Base-by-base conservation (phyloP, 1,284 basidiomycete genomes). In the Leucoagaricus sp. region DNA sequence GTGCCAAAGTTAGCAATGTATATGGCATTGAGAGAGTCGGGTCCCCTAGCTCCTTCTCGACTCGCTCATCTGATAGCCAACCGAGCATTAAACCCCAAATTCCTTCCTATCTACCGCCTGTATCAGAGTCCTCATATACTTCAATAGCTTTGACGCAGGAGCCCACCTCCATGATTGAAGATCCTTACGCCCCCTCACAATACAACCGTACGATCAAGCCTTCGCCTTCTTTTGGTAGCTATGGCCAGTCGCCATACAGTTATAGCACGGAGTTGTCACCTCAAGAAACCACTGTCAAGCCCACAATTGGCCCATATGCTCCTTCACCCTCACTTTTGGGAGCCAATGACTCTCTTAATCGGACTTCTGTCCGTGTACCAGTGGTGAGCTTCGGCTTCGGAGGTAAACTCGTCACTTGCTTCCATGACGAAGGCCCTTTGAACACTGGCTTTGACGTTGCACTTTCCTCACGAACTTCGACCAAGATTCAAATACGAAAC, bases 341-440 rank as follows among this genome's bases (percentile, higher is more conserved):
- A 5, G 81, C 86, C 26, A 94, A 95, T 65, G 93, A 96, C 69
- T 89, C 91, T 7, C 76, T 95, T 0, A 86, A 89, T 38, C 81
- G 94, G 56, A 86, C 87, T 28, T 80, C 86, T 5, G 80, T 83
- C 50, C 82, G 86, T 42, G 84, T 89, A 1, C 95, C 94, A 0
- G 78, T 96, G 17, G 78, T 95, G 53, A 88, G 84, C 59, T 96
- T 97, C 65, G 95, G 95, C 0, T 94, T 95, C 66, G 93, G 93
- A 26, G 95, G 94, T 12, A 89, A 88, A 65, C 66, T 96, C 49
- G 80, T 96, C 10, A 89, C 91, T 6, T 94, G 90, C 67, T 96
- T 96, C 77, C 93, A 95, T 57, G 84, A 84, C 8, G 78, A 85
- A 12, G 77, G 82, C 2, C 81, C 81, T 21, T 71, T 89, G 64